Evolutionary conservation across 2,329 filamentous ascomycete species (phyloP), one percentile per base, ranked within the genome.

Genomic region (Aschersonia sp.): DNA sequence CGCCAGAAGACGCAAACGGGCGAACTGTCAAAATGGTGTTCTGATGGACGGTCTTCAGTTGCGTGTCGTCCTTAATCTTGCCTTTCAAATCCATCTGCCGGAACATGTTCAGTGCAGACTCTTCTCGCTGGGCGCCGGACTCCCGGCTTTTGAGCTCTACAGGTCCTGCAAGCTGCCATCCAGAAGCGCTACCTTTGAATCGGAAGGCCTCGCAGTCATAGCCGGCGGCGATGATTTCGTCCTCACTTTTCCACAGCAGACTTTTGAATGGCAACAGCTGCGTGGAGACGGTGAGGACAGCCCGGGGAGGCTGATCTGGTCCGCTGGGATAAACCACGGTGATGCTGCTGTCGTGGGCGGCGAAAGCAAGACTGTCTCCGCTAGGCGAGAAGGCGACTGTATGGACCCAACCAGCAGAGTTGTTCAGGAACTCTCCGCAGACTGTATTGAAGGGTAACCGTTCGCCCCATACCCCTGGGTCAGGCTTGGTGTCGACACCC

Each of bases 1-100:
- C 78, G 33, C 76, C 79, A 42, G 72, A 71, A 48, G 76, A 76
- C 58, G 88, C 79, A 62, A 83, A 96, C 22, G 79, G 73, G 42
- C 92, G 79, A 46, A 98, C 71, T 2, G 81, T 95, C 60, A 79
- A 87, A 61, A 98, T 86, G 30, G 89, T 95, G 68, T 98, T 98
- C 64, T 98, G 92, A 67, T 98, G 92, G 44, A 92, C 80, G 9
- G 92, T 97, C 69, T 87, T 92, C 56, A 98, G 74, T 69, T 94
- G 86, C 4, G 89, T 96, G 63, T 97, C 89, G 59, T 94, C 88
- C 61, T 87, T 87, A 48, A 75, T 71, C 68, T 94, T 94, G 52
- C 92, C 92, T 75, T 92, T 95, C 54, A 98, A 75, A 66, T 98
- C 92, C 92, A 98, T 97, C 71, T 96, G 89, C 59, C 81, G 80